Percentiles rank a stretch among this genome's conserved stretches.
Conservation (phyloP, 1,139 yeast species). For the Petasospora fabianii region DNA sequence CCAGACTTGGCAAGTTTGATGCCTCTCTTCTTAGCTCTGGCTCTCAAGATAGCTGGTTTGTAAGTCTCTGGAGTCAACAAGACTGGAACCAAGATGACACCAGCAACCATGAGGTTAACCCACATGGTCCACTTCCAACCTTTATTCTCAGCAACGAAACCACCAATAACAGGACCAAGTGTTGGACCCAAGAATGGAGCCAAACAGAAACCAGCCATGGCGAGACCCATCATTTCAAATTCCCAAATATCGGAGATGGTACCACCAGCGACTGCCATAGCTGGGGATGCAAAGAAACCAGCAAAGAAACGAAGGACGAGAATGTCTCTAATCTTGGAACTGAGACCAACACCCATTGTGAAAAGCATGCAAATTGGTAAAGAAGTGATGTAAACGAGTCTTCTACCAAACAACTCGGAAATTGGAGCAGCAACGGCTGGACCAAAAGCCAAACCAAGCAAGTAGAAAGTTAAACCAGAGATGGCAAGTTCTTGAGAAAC, state of each 20-base stretch:
- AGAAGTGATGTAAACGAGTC: slow-evolving; percentile 54
- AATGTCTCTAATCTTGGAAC: slow-evolving; percentile 52
- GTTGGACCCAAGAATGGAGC: slow-evolving; percentile 81
- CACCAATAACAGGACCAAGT: slow-evolving; percentile 79
- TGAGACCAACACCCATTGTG: slow-evolving; percentile 71
- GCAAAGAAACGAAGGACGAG: slow-evolving; percentile 73
- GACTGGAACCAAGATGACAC: slow-evolving; percentile 57
- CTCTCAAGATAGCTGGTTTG: slow-evolving; percentile 53
- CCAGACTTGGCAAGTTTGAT: slow-evolving; percentile 39
- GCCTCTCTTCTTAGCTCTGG: slow-evolving; percentile 59
- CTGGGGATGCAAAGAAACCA: slow-evolving; percentile 81
- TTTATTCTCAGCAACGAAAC: slow-evolving; percentile 64
- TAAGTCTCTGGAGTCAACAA: slow-evolving; percentile 66
- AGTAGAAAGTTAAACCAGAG: slow-evolving; percentile 66
- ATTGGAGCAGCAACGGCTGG: slow-evolving; percentile 77
- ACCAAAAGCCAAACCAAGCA: slow-evolving; percentile 67
- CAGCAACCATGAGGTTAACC: slow-evolving; percentile 72
- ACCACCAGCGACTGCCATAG: slow-evolving; percentile 85
- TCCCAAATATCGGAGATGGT: slow-evolving; percentile 75
- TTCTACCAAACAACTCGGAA: slow-evolving; percentile 72
- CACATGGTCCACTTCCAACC: slow-evolving; percentile 80
- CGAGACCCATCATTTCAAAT: slow-evolving; percentile 59
- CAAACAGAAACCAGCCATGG: slow-evolving; percentile 66
- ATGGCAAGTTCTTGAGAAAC: slow-evolving; percentile 57
- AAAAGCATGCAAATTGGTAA: slow-evolving; percentile 69